Evolutionary conservation across 2,329 filamentous ascomycete genomes (phyloP).

Genomic region (Zymoseptoria brevis): DNA sequence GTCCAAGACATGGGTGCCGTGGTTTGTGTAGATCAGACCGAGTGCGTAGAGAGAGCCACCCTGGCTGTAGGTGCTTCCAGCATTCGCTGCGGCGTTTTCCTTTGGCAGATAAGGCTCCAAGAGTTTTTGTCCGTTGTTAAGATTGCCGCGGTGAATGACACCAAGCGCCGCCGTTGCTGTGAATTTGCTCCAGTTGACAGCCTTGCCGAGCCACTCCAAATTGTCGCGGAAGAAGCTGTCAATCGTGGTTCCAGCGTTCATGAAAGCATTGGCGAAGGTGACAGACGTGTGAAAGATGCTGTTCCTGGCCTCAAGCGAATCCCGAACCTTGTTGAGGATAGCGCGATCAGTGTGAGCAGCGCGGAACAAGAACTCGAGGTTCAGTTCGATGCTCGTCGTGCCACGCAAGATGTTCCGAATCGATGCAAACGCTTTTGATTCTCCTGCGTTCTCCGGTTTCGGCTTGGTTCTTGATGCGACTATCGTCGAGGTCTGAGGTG

Average conservation of each 20-base stretch:
- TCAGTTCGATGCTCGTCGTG: constrained; percentile 87
- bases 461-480: constrained; percentile 37
- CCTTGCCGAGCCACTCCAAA: constrained; percentile 94
- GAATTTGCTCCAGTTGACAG: constrained; percentile 99
- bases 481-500: constrained; percentile 46
- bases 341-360: constrained; percentile 83
- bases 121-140: constrained; percentile 86
- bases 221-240: constrained; percentile 99
- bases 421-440: constrained; percentile 48
- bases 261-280: constrained; percentile 96
- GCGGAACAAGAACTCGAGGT: constrained; percentile 91
- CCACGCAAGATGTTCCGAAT: constrained; percentile 66
- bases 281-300: constrained; percentile 98
- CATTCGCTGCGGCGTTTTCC: constrained; percentile 57
- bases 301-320: constrained; percentile 90
- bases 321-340: constrained; percentile 91
- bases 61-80: constrained; percentile 88
- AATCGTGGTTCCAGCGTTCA: constrained; percentile 97
- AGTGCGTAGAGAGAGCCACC: constrained; percentile 93
- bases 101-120: constrained; percentile 90
- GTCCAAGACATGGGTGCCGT: constrained; percentile 80
- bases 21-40: constrained; percentile 93
- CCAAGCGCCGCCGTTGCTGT: constrained; percentile 92
- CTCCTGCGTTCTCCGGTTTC: constrained; percentile 40
- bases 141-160: constrained; percentile 92